Percentiles rank a stretch among this genome's conserved stretches.
These are phyloP conservation scores for Ascochyta viciae-villosae DNA, from an alignment of 2,329 filamentous ascomycete species.

Conservation along the genomic window DNA sequence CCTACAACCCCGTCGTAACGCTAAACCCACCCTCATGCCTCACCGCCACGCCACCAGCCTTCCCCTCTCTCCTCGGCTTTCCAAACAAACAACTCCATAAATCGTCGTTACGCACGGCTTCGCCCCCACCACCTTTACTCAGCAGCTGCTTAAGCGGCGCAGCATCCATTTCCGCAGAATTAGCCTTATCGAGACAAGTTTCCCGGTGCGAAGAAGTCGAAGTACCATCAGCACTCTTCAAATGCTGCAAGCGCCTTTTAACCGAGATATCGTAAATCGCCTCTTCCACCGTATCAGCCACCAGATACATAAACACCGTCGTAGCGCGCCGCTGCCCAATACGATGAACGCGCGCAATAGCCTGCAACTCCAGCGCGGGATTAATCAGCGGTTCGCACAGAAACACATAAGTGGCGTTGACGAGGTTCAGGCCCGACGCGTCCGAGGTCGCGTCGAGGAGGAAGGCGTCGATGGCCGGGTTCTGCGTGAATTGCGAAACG, in stretches of 20 bases:
- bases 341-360: slow-evolving; percentile 91
- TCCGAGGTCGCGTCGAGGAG: slow-evolving; percentile 89
- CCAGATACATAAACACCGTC: slow-evolving; percentile 93
- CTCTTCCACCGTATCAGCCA: slow-evolving; percentile 91
- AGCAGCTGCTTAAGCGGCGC: slow-evolving; percentile 74
- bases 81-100: slow-evolving; percentile 92
- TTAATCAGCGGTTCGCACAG: slow-evolving; percentile 94
- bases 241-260: slow-evolving; percentile 77
- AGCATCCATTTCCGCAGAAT: slow-evolving; percentile 81
- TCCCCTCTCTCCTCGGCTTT: slow-evolving; percentile 34
- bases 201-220: neutral
- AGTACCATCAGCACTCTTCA: slow-evolving; percentile 55
- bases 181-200: slow-evolving; percentile 75
- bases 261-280: slow-evolving; percentile 90
- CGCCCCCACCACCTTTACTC: slow-evolving; percentile 74
- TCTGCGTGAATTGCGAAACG: slow-evolving; percentile 76
- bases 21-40: neutral
- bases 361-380: slow-evolving; percentile 91
- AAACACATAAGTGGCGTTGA: slow-evolving; percentile 93
- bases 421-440: slow-evolving; percentile 86
- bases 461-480: slow-evolving; percentile 79
- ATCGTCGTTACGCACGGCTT: slow-evolving; percentile 79
- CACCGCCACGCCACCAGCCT: neutral
- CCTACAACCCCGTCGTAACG: slow-evolving; percentile 42
- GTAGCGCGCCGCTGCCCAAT: slow-evolving; percentile 90